Percentiles rank a stretch among this genome's conserved stretches.
Conservation (phyloP, 1,139 yeast genomes). For the Debaryomycetaceae sp. region DNA sequence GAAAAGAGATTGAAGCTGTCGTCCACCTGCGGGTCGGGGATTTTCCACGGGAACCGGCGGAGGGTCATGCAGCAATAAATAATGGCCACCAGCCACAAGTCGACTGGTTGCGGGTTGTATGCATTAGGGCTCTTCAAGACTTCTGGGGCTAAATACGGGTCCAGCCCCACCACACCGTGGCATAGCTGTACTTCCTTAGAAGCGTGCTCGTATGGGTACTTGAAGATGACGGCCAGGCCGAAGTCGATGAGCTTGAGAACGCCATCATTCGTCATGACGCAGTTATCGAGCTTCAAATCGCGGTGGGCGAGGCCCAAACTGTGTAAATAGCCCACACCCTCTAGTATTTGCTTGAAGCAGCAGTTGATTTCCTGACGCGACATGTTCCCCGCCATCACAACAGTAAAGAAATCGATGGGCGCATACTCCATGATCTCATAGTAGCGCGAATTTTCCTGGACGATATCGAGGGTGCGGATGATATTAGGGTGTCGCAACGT, state of each 20-base stretch:
- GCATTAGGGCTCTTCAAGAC: conserved; percentile 57
- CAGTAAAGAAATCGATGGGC: conserved; percentile 91
- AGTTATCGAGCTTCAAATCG: conserved; percentile 87
- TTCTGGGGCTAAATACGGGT: conserved; percentile 96
- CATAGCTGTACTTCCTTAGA: conserved; percentile 59
- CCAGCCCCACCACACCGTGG: conserved; percentile 94
- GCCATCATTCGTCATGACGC: conserved; percentile 81
- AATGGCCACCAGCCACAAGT: conserved; percentile 91
- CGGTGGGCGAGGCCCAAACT: conserved; percentile 89
- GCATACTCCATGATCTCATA: conserved; percentile 98
- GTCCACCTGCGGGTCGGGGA: conserved; percentile 73
- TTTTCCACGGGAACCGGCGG: conserved; percentile 95
- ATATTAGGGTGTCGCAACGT: conserved; percentile 90
- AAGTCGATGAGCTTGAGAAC: conserved; percentile 87
- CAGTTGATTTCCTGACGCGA: conserved; percentile 75
- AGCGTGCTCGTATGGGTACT: conserved; percentile 70
- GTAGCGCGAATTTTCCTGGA: conserved; percentile 75
- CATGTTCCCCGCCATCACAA: conserved; percentile 96
- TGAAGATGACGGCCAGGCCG: conserved; percentile 92
- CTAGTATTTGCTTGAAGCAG: conserved; percentile 75
- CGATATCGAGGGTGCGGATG: conserved; percentile 86
- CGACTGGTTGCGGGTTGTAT: conserved; percentile 90
- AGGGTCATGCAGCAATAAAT: conserved; percentile 94
- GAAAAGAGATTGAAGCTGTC: conserved; percentile 60
- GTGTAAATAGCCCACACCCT: conserved; percentile 80